Evolutionary conservation across 1,139 yeast species (phyloP).

Genomic region (Scheffersomyces stambukii): DNA sequence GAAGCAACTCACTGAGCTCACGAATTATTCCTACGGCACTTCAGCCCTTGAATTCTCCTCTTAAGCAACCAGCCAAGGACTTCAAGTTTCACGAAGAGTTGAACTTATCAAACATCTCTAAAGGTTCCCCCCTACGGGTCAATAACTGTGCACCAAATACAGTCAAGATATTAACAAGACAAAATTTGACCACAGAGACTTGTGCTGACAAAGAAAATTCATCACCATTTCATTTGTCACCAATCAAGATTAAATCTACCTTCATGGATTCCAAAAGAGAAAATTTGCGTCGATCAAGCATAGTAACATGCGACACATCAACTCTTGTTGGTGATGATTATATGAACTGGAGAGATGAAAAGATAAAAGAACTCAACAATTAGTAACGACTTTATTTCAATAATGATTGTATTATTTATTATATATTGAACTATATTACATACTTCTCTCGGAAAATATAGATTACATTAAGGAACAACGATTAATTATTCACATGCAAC

Average conservation of each 20-base stretch:
- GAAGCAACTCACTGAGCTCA: constrained; percentile 9
- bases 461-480: too few species aligned
- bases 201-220: constrained; percentile 16
- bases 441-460: too few species aligned
- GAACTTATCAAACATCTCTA: too few species aligned
- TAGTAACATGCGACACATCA: constrained; percentile 31
- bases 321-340: constrained; percentile 42
- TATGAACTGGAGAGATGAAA: constrained; percentile 38
- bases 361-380: constrained; percentile 29
- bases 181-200: too few species aligned
- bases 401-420: constrained; percentile 3
- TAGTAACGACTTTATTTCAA: constrained; percentile 4
- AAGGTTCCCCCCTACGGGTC: too few species aligned
- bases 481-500: too few species aligned
- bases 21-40: constrained; percentile 18
- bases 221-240: constrained; percentile 9
- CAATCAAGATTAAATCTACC: constrained; percentile 6
- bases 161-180: too few species aligned
- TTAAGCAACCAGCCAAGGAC: too few species aligned
- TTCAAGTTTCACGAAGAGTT: too few species aligned
- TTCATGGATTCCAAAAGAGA: constrained; percentile 4
- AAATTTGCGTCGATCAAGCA: constrained; percentile 12
- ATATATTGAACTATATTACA: neutral
- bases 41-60: constrained; percentile 31
- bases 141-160: too few species aligned